Evolutionary conservation across 1,284 basidiomycete species (phyloP), one percentile per base, ranked within the genome.

Genomic region (Ceratobasidium sp.): DNA sequence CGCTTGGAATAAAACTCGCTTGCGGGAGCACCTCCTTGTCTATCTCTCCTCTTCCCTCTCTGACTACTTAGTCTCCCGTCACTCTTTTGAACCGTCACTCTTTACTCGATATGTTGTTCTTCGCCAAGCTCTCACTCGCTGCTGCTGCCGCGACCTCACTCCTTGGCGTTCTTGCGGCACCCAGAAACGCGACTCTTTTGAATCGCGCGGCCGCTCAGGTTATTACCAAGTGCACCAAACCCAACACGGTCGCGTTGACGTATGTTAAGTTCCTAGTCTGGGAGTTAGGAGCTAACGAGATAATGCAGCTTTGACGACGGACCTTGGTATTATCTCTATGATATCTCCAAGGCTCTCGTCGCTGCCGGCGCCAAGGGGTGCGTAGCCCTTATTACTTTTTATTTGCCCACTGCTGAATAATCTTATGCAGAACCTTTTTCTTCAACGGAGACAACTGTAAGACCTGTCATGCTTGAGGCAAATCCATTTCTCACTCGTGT

Each of bases 211-310:
- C 76, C 18, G 74, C 78, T 12, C 59, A 71, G 38, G 78, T 79
- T 48, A 57, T 71, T 68, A 66, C 78, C 38, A 65, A 65, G 38
- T 79, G 78, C 60, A 79, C 78, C 64, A 73, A 71, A 30, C 64
- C 74, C 46, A 79, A 79, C 20, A 79, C 78, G 50, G 79, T 78
- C 30, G 79, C 79, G 8, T 54, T 80, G 55, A 80, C 79, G 44
- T 76, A 41, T 20, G 62, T 44, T n/a, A 2, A n/a, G 35, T 30
- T 27, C 20, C 5, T 12, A 20, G 2, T 50, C 12, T n/a, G 10
- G 3, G 27, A 18, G 30, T 8, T 50, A 14, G 35, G 8, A 41
- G 64, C 52, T 66, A 20, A 66, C 16, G 48, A 23, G 44, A 1
- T 30, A 10, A 20, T 18, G 27, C 41, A 57, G 52, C 30, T 79